Evolutionary conservation across 768 basidiomycete species (phyloP).

Genomic region (Sporobolomyces roseus): DNA sequence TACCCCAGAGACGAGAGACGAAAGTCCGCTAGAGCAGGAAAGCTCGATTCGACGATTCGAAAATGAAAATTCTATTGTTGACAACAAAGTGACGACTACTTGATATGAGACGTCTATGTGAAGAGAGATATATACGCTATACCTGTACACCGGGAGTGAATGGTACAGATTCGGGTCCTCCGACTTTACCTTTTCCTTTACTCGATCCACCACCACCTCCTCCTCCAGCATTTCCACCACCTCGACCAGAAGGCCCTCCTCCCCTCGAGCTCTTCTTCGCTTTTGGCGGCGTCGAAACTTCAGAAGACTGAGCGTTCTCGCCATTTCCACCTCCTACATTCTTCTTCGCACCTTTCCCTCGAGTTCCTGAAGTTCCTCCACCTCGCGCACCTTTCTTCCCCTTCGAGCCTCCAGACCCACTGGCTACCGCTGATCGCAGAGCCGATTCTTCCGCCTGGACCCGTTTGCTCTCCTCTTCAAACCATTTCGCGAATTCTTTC

Average conservation of each 20-base stretch:
- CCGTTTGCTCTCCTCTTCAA: constrained; percentile 38
- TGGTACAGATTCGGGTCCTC: constrained; percentile 5
- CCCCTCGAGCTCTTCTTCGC: constrained; percentile 1
- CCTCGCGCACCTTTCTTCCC: constrained; percentile 10
- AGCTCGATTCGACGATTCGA: too few species aligned
- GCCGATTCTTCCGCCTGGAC: constrained; percentile 30
- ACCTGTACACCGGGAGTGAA: not conserved
- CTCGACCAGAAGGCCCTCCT: not conserved
- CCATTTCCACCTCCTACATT: too few species aligned
- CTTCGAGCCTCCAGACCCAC: not conserved
- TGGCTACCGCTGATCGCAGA: not conserved
- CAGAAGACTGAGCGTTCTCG: not conserved
- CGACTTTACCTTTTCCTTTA: constrained; percentile 4
- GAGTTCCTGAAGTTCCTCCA: not conserved
- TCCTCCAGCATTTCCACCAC: not conserved
- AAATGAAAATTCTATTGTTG: not conserved
- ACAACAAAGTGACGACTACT: not conserved
- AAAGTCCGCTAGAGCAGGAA: too few species aligned
- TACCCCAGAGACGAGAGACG: too few species aligned
- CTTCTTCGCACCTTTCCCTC: constrained; percentile 18
- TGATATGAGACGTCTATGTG: not conserved
- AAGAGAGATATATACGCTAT: not conserved
- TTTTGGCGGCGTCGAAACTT: not conserved
- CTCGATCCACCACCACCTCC: not conserved
- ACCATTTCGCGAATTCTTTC: constrained; percentile 43